Conservation (phyloP, 2,329 filamentous ascomycete genomes). For the Leptographium radiaticola region DNA sequence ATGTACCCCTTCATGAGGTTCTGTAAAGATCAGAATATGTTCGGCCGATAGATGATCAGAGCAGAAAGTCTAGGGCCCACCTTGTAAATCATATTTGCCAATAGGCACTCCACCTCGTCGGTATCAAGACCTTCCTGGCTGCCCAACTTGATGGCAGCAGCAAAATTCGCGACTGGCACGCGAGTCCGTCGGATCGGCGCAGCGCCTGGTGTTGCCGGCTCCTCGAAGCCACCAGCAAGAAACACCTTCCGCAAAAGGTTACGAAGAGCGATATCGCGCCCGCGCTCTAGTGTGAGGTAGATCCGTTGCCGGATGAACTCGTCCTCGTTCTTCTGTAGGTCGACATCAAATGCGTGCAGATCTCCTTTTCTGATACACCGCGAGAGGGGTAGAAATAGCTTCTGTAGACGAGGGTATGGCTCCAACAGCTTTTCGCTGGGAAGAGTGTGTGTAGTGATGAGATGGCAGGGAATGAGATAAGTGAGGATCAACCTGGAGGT, state of each 20-base stretch:
- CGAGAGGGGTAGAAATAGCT: slow-evolving; percentile 66
- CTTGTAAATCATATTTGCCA: slow-evolving; percentile 98
- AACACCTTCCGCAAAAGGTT: slow-evolving; percentile 91
- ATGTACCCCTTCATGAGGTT: slow-evolving; percentile 98
- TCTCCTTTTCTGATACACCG: slow-evolving; percentile 72
- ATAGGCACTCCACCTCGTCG: slow-evolving; percentile 89
- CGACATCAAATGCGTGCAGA: slow-evolving; percentile 69
- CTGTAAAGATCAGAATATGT: slow-evolving; percentile 28
- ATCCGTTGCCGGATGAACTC: slow-evolving; percentile 88
- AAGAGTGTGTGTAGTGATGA: slow-evolving; percentile 77
- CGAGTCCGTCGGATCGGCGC: slow-evolving; percentile 57
- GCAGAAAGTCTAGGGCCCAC: slow-evolving; percentile 31
- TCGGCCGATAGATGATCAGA: not conserved
- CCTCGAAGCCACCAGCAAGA: slow-evolving; percentile 68
- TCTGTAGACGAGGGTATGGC: slow-evolving; percentile 63
- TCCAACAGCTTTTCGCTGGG: slow-evolving; percentile 60
- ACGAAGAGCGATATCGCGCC: slow-evolving; percentile 79
- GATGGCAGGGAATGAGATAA: slow-evolving; percentile 86
- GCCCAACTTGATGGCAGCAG: slow-evolving; percentile 66
- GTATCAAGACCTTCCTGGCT: slow-evolving; percentile 57
- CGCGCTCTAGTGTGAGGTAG: slow-evolving; percentile 85
- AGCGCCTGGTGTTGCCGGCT: slow-evolving; percentile 54
- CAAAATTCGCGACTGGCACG: slow-evolving; percentile 73
- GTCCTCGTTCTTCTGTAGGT: slow-evolving; percentile 70
- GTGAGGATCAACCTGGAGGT: slow-evolving; percentile 65